Conservation (phyloP, 2,329 filamentous ascomycete species). For the Exophiala viscosa region DNA sequence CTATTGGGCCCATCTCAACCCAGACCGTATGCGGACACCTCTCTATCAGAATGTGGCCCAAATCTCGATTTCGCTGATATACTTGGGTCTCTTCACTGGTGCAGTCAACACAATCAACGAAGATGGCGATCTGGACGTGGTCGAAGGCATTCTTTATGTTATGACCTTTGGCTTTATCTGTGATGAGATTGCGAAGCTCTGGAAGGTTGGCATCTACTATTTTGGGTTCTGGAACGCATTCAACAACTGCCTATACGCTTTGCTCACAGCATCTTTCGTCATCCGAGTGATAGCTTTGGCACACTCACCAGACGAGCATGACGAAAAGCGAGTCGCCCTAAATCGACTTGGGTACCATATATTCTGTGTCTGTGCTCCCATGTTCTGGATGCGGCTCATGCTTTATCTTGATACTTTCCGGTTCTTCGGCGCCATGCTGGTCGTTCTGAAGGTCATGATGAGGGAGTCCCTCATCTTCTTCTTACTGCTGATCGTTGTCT, state of each 20-base stretch:
- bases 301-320: slow-evolving; percentile 51
- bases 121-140: slow-evolving; percentile 73
- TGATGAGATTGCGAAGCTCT: slow-evolving; percentile 83
- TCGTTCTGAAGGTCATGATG: slow-evolving; percentile 94
- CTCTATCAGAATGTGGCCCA: slow-evolving; percentile 89
- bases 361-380: slow-evolving; percentile 83
- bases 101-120: slow-evolving; percentile 94
- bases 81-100: slow-evolving; percentile 77
- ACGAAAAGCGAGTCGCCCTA: slow-evolving; percentile 55
- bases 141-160: slow-evolving; percentile 80
- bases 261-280: slow-evolving; percentile 74
- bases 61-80: slow-evolving; percentile 77
- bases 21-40: slow-evolving; percentile 88
- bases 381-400: slow-evolving; percentile 94
- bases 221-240: slow-evolving; percentile 97
- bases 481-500: slow-evolving; percentile 76
- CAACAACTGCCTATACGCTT: slow-evolving; percentile 75
- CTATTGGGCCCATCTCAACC: slow-evolving; percentile 81
- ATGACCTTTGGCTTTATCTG: slow-evolving; percentile 90
- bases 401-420: slow-evolving; percentile 89
- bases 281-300: slow-evolving; percentile 74
- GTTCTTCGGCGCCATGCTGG: slow-evolving; percentile 97
- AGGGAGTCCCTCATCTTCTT: slow-evolving; percentile 96
- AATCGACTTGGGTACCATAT: slow-evolving; percentile 91
- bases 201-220: slow-evolving; percentile 89